Conservation (phyloP, 768 basidiomycete species). For the Boletus barrowsii region DNA sequence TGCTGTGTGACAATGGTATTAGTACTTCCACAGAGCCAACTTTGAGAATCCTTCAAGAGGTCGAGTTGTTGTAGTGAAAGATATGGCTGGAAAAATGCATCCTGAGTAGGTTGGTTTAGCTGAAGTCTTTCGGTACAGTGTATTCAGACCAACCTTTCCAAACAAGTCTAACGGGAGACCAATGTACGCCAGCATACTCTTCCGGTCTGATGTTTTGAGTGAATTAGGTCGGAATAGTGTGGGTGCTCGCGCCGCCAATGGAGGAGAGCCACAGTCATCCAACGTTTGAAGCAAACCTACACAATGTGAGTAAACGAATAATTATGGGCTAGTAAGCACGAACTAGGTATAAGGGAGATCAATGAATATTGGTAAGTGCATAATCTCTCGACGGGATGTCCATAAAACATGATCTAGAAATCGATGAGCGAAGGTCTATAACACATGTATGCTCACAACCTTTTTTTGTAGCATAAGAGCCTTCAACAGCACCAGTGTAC, state of each 20-base stretch:
- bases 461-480: slow-evolving; percentile 90
- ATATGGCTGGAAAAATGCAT: slow-evolving; percentile 97
- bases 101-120: slow-evolving; percentile 40
- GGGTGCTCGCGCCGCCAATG: slow-evolving; percentile 58
- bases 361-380: slow-evolving; percentile 98
- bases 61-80: slow-evolving; percentile 94
- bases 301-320: slow-evolving; percentile 2
- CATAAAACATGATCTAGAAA: slow-evolving; percentile 88
- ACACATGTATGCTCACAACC: slow-evolving; percentile 41
- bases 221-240: slow-evolving; percentile 72
- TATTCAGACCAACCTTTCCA: slow-evolving; percentile 57
- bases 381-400: slow-evolving; percentile 91
- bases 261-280: slow-evolving; percentile 89
- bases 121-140: background rate
- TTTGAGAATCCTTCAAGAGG: slow-evolving; percentile 70
- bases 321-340: background rate
- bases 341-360: slow-evolving; percentile 89
- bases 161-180: slow-evolving; percentile 95
- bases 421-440: slow-evolving; percentile 7
- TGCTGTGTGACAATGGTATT: slow-evolving; percentile 95
- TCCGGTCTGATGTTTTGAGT: slow-evolving; percentile 82
- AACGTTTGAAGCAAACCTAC: slow-evolving; percentile 83
- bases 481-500: slow-evolving; percentile 90
- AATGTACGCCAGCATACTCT: slow-evolving; percentile 87
- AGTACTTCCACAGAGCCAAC: slow-evolving; percentile 93